These are phyloP conservation scores for Amanita molliuscula DNA, from an alignment of 768 basidiomycete species.

Conservation along the genomic window DNA sequence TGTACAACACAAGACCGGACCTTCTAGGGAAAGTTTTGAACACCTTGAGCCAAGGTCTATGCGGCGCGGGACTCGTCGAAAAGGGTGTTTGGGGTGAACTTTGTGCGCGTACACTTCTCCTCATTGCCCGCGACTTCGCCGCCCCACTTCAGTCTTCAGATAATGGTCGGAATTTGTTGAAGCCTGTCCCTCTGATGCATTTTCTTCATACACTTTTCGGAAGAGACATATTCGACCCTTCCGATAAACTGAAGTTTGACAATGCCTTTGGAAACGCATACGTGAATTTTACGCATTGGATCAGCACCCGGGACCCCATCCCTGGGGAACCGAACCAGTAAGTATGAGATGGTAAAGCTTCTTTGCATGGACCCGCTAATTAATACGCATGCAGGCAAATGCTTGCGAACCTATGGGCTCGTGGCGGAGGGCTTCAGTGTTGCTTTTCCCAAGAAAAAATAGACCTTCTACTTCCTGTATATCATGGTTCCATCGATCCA, in stretches of 20 bases:
- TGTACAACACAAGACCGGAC: too few relatives aligned
- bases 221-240: background rate
- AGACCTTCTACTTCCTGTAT: constrained; percentile 9
- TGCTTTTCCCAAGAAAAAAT: constrained; percentile 10
- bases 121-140: background rate
- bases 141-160: background rate
- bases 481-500: too few relatives aligned
- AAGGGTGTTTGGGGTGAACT: too few relatives aligned
- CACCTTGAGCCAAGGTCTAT: too few relatives aligned
- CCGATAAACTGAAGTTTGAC: background rate
- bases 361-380: background rate
- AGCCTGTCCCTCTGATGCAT: background rate
- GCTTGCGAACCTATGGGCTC: constrained; percentile 13
- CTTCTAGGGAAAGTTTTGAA: too few relatives aligned
- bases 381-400: constrained; percentile 7
- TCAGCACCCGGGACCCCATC: too few relatives aligned
- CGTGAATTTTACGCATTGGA: background rate
- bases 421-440: constrained; percentile 11
- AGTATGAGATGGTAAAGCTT: constrained; percentile 4
- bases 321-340: too few relatives aligned
- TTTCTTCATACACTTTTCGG: background rate
- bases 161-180: too few relatives aligned
- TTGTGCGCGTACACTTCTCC: too few relatives aligned
- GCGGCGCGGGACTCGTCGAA: too few relatives aligned
- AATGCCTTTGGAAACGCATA: background rate